Percentiles rank a stretch among this genome's conserved stretches.
Evolutionary conservation across 305 asterid species (phyloP).

Genomic region (Fraxinus albicans): DNA sequence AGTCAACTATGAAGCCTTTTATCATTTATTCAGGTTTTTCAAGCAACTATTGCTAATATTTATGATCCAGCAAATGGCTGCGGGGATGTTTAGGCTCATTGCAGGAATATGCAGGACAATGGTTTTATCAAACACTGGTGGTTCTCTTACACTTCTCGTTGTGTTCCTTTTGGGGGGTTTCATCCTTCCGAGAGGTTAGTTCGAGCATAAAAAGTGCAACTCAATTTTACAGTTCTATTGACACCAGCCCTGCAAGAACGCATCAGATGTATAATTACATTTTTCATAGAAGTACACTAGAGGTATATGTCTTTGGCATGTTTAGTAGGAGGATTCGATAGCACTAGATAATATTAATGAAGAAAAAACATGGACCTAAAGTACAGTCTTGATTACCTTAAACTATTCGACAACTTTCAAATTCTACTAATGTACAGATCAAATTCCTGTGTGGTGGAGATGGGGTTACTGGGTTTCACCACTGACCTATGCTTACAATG

Average conservation of each 20-base stretch:
- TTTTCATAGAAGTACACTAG: background rate
- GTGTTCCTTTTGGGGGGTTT: constrained; percentile 86
- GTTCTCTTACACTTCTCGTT: constrained; percentile 65
- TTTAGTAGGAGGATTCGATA: background rate
- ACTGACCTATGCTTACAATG: constrained; percentile 69
- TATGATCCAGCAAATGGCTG: constrained; percentile 88
- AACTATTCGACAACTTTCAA: background rate
- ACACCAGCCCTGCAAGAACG: background rate
- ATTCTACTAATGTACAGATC: constrained; percentile 30
- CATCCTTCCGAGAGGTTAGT: constrained; percentile 79
- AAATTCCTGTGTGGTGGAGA: constrained; percentile 92
- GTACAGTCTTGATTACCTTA: background rate
- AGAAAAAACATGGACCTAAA: background rate
- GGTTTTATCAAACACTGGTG: constrained; percentile 89
- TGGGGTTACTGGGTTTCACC: constrained; percentile 97
- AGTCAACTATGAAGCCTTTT: background rate
- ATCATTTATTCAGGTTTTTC: constrained; percentile 64
- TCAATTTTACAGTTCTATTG: background rate
- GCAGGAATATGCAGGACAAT: constrained; percentile 85
- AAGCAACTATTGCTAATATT: constrained; percentile 71
- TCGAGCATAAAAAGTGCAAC: background rate
- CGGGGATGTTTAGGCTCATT: constrained; percentile 72
- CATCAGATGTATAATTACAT: background rate
- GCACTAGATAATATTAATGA: background rate
- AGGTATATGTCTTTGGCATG: background rate